Conservation (phyloP, 768 basidiomycete species). For the Fomitopsis serialis region DNA sequence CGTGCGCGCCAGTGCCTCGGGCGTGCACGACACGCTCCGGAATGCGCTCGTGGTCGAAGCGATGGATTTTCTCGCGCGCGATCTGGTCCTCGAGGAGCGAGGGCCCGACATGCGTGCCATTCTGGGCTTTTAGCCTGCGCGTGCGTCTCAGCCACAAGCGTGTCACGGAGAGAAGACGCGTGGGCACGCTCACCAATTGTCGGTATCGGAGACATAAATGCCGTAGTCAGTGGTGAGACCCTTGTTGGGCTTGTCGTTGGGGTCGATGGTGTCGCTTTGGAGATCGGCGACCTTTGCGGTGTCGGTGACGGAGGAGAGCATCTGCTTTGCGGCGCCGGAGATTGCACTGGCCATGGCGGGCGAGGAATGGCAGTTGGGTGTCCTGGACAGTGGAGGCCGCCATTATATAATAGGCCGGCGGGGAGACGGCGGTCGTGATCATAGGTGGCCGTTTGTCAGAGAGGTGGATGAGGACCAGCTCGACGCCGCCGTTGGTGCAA, state of each 20-base stretch:
- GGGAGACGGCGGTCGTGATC: neutral
- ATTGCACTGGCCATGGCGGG: constrained; percentile 15
- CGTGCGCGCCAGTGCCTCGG: constrained; percentile 75
- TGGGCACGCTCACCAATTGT: constrained; percentile 48
- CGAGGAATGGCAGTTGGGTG: neutral
- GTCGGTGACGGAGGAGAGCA: constrained; percentile 16
- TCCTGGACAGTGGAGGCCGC: neutral
- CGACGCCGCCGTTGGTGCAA: neutral
- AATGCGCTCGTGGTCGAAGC: constrained; percentile 87
- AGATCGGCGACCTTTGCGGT: constrained; percentile 23
- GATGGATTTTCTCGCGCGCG: constrained; percentile 67
- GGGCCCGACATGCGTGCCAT: constrained; percentile 52
- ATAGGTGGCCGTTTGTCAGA: neutral
- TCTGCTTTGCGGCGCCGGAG: constrained; percentile 17
- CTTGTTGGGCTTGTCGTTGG: constrained; percentile 16
- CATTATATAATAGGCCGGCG: constrained; percentile 1
- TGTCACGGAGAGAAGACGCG: neutral
- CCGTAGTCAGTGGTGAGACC: constrained; percentile 60
- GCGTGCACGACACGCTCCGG: constrained; percentile 80
- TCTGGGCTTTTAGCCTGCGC: constrained; percentile 48
- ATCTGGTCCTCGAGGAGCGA: constrained; percentile 71
- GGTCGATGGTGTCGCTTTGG: constrained; percentile 27
- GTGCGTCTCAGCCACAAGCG: neutral
- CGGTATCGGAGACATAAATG: constrained; percentile 52
- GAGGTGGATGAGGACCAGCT: neutral